A percentile compares a stretch with the other conserved stretches of the same genome.
phyloP scores from a whole-genome alignment of 805 yeast genomes.

The Candida saitoana region DNA sequence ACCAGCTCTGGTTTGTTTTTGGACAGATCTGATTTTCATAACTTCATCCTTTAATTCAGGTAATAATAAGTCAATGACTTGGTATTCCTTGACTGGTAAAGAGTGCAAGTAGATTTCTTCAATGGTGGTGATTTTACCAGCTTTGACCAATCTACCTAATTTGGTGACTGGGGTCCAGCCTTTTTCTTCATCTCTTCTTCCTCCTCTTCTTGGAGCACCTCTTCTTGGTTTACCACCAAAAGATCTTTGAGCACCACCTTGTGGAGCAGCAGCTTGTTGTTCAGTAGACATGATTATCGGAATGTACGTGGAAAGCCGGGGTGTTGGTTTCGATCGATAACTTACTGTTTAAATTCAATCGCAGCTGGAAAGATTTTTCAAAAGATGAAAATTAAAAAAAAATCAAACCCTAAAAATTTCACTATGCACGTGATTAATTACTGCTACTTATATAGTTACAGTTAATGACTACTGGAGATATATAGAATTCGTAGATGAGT shows the following conservation, averaged over 20 bases:
- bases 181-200: slow-evolving; percentile 90
- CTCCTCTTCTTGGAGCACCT: slow-evolving; percentile 50
- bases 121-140: slow-evolving; percentile 92
- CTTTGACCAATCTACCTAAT: slow-evolving; percentile 99
- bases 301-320: slow-evolving; percentile 73
- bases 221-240: slow-evolving; percentile 64
- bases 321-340: slow-evolving; percentile 65
- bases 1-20: slow-evolving; percentile 99
- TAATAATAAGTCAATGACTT: slow-evolving; percentile 93
- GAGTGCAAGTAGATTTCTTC: slow-evolving; percentile 99
- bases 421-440: too few relatives aligned
- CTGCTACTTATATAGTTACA: too few relatives aligned
- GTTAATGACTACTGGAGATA: too few relatives aligned
- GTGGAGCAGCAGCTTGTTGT: slow-evolving; percentile 35
- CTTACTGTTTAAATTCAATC: slow-evolving; percentile 8
- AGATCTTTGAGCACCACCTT: slow-evolving; percentile 33
- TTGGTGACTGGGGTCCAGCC: slow-evolving; percentile 99
- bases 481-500: too few relatives aligned
- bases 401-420: too few relatives aligned
- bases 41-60: slow-evolving; percentile 97
- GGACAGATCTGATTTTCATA: slow-evolving; percentile 99
- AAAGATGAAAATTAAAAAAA: too few relatives aligned
- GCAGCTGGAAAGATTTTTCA: too few relatives aligned
- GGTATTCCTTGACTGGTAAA: slow-evolving; percentile 98
- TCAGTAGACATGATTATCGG: slow-evolving; percentile 54